Base-by-base conservation (phyloP, 495 filamentous ascomycete genomes). In the Cryomyces minteri region DNA sequence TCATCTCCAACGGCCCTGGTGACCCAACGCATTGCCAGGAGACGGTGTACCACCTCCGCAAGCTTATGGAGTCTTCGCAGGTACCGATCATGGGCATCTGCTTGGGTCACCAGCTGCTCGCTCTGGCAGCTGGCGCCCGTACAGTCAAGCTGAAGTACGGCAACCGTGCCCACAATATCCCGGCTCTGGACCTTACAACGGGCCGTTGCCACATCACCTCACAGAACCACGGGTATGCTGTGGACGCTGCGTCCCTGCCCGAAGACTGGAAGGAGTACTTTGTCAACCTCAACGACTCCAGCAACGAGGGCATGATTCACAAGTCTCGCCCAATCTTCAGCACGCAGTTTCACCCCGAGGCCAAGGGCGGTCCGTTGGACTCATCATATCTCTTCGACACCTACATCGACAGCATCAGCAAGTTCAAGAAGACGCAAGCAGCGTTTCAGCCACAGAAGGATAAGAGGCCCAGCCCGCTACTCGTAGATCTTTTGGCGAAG, bases 191-290 rank as follows among this genome's bases (percentile, higher is more conserved):
- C 56, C 69, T 92, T 59, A 92, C 84, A 44, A 94, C 88, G 31
- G 92, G 92, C 28, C 81, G 85, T 61, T 96, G 88, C 77, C 90
- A 96, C 68, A 96, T 96, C 66, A 96, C 90, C 40, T 82, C 74
- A 56, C 90, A 98, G 70, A 98, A 99, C 67, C 90, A 99, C 64
- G 90, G 90, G 40, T 99, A 99, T 56, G 90, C 90, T 12, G 87
- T 99, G 40, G 90, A 96, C 57, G 75, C 85, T 7, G 69, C 68
- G 44, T 94, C 85, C 7, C 71, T 99, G 18, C 72, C 81, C 28
- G 66, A 62, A 31, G 83, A 96, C 43, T 99, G 83, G 77, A 90
- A 88, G 70, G 88, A 94, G 58, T 94, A 93, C 68, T 96, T 96
- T 58, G 76, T 90, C 56, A 98, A 98, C 71, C 71, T 95, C 47